Conservation (phyloP, 83 land plant genomes). For the Picea engelmannii region DNA sequence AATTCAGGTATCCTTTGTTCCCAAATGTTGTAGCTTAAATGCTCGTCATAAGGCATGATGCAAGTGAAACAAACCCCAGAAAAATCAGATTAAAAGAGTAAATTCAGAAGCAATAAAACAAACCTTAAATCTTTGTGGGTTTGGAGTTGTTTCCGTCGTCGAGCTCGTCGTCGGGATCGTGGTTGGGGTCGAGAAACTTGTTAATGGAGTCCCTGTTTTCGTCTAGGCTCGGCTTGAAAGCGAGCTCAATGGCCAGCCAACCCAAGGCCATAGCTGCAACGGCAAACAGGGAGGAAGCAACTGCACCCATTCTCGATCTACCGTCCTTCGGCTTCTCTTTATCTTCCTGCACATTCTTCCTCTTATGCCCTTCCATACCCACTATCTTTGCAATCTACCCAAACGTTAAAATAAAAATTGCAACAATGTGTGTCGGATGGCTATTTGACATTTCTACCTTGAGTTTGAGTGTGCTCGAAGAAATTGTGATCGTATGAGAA, state of each 20-base stretch:
- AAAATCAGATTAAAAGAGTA: neutral
- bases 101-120: neutral
- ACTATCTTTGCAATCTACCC: too few relatives aligned
- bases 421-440: too few relatives aligned
- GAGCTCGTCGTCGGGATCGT: slow-evolving; percentile 27
- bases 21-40: too few relatives aligned
- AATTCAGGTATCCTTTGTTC: too few relatives aligned
- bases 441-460: too few relatives aligned
- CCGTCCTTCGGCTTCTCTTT: slow-evolving; percentile 1
- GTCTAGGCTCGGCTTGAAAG: slow-evolving; percentile 19
- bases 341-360: slow-evolving; percentile 5
- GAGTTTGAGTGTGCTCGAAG: too few relatives aligned
- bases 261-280: slow-evolving; percentile 12
- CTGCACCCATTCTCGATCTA: neutral
- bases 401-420: too few relatives aligned
- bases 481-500: too few relatives aligned
- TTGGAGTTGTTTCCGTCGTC: slow-evolving; percentile 15
- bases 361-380: neutral
- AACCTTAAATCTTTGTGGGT: neutral
- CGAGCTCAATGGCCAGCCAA: slow-evolving; percentile 28
- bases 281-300: slow-evolving; percentile 4
- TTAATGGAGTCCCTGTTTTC: slow-evolving; percentile 2
- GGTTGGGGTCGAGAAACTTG: slow-evolving; percentile 21
- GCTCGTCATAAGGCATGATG: too few relatives aligned
- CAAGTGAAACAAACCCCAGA: neutral